These are phyloP conservation scores for Byssothecium circinans DNA, from an alignment of 2,329 filamentous ascomycete species.

Conservation along the genomic window DNA sequence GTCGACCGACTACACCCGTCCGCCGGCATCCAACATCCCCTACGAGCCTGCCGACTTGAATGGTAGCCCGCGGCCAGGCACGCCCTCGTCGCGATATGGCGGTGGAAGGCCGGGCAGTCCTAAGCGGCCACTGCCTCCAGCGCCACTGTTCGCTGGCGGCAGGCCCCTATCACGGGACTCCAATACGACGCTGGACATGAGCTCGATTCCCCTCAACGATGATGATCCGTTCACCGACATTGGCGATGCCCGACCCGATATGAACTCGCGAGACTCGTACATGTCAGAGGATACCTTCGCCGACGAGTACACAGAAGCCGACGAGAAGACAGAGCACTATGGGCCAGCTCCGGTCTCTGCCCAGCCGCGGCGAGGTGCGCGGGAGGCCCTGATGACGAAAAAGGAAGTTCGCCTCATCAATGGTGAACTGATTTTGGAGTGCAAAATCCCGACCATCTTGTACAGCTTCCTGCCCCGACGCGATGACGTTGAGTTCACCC, in stretches of 20 bases:
- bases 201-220: slow-evolving; percentile 68
- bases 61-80: slow-evolving; percentile 85
- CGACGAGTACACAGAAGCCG: slow-evolving; percentile 48
- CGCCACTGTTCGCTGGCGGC: slow-evolving; percentile 74
- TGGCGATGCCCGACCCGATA: slow-evolving; percentile 58
- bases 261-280: slow-evolving; percentile 66
- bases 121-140: slow-evolving; percentile 81
- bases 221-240: slow-evolving; percentile 73
- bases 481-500: slow-evolving; percentile 94
- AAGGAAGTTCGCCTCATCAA: slow-evolving; percentile 97
- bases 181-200: slow-evolving; percentile 58
- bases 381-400: slow-evolving; percentile 83
- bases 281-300: slow-evolving; percentile 63
- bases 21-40: slow-evolving; percentile 68
- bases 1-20: slow-evolving; percentile 67
- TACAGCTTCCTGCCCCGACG: slow-evolving; percentile 94
- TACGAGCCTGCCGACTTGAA: slow-evolving; percentile 91
- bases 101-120: slow-evolving; percentile 77
- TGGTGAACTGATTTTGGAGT: slow-evolving; percentile 94
- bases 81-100: slow-evolving; percentile 84
- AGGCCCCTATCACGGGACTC: slow-evolving; percentile 50
- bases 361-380: slow-evolving; percentile 83
- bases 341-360: slow-evolving; percentile 84
- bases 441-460: slow-evolving; percentile 97
- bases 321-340: slow-evolving; percentile 74